phyloP scores from a whole-genome alignment of 1,284 basidiomycete genomes.

The Ustilago bromivora region DNA sequence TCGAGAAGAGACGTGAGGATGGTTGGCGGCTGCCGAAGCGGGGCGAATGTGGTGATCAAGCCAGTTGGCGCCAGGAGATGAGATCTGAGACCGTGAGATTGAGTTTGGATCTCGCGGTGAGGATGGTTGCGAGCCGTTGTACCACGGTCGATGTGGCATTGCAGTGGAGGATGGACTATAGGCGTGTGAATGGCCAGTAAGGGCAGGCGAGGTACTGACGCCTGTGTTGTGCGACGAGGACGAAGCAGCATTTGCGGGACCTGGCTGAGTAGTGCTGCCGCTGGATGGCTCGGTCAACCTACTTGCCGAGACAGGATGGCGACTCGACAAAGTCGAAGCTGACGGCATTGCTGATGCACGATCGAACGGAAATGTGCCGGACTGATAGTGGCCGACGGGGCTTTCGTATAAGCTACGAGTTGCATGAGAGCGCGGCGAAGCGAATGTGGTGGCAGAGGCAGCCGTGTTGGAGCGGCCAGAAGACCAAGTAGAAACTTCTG shows the following conservation, averaged over 20 bases:
- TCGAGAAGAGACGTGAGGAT: constrained; percentile 7
- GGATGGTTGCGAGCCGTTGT: constrained; percentile 32
- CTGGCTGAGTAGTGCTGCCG: background rate
- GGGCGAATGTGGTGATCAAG: constrained; percentile 28
- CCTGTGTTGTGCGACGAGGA: constrained; percentile 11
- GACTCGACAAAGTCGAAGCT: constrained; percentile 12
- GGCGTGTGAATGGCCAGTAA: constrained; percentile 20
- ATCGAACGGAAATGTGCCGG: constrained; percentile 15
- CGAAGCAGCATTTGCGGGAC: background rate
- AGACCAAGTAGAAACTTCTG: background rate
- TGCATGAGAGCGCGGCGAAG: constrained; percentile 20
- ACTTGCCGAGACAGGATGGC: constrained; percentile 39
- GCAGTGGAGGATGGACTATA: constrained; percentile 30
- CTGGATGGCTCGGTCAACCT: constrained; percentile 19
- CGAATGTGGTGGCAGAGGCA: constrained; percentile 7
- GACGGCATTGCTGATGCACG: constrained; percentile 11
- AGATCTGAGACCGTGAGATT: constrained; percentile 25
- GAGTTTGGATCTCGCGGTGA: constrained; percentile 29
- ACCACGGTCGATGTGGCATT: constrained; percentile 27
- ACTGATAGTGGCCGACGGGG: constrained; percentile 6
- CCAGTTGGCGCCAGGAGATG: constrained; percentile 27
- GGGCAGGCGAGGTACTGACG: constrained; percentile 17
- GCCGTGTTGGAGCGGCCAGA: constrained; percentile 8
- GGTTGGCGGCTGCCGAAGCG: constrained; percentile 17
- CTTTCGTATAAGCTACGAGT: constrained; percentile 13